Evolutionary conservation across 176 grass and related monocot genomes (phyloP).

Genomic region (Aegilops bicornis): DNA sequence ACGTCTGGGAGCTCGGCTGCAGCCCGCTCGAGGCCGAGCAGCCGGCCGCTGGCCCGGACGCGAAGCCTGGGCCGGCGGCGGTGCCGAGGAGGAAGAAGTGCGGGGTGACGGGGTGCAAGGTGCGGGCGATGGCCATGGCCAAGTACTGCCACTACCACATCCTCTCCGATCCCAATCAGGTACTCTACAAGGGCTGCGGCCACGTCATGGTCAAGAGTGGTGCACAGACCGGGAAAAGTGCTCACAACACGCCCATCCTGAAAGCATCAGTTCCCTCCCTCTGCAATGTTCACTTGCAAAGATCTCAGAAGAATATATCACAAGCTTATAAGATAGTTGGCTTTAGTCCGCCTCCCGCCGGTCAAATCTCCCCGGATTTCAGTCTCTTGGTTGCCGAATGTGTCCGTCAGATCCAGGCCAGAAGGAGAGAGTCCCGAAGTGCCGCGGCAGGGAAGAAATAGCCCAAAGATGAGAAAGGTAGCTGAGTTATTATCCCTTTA

Average conservation of each 20-base stretch:
- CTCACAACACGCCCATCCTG: conserved; percentile 61
- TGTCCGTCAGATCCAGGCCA: conserved; percentile 78
- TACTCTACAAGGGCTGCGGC: conserved; percentile 73
- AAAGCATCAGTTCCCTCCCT: conserved; percentile 67
- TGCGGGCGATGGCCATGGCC: conserved; percentile 83
- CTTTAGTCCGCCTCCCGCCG: conserved; percentile 44
- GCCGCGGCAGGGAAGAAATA: conserved; percentile 1
- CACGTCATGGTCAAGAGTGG: conserved; percentile 49
- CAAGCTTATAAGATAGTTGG: conserved; percentile 71
- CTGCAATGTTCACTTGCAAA: conserved; percentile 64
- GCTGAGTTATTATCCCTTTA: neutral
- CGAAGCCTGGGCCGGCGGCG: conserved; percentile 7
- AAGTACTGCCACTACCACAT: conserved; percentile 84
- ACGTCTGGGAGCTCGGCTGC: conserved; percentile 68
- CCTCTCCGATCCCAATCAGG: conserved; percentile 63
- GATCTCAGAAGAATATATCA: conserved; percentile 50
- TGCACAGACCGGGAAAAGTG: conserved; percentile 10
- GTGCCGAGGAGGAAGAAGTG: conserved; percentile 66
- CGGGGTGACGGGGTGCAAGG: conserved; percentile 67
- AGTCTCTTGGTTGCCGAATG: conserved; percentile 66
- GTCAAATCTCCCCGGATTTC: conserved; percentile 53
- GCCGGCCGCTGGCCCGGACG: neutral
- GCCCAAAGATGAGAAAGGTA: conserved; percentile 31
- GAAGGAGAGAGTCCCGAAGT: conserved; percentile 44
- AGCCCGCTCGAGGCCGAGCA: conserved; percentile 55